Evolutionary conservation across 2,329 filamentous ascomycete genomes (phyloP).

Genomic region (Hymenoscyphus linearis): DNA sequence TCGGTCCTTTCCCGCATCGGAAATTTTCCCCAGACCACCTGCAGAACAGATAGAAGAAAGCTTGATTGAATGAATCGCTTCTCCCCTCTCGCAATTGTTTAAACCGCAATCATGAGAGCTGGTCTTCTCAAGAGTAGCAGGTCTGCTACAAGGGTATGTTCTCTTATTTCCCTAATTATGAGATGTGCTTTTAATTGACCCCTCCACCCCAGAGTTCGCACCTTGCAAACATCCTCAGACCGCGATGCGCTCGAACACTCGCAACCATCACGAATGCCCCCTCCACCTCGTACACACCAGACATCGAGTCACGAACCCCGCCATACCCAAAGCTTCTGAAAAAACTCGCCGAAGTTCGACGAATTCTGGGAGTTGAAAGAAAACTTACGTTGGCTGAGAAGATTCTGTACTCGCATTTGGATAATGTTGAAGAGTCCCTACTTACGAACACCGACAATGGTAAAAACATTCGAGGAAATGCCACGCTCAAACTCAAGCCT

Average conservation of each 20-base stretch:
- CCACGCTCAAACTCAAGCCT: conserved; percentile 94
- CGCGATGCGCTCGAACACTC: conserved; percentile 23
- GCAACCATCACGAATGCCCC: conserved; percentile 25
- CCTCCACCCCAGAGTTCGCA: conserved; percentile 16
- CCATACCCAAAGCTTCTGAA: conserved; percentile 78
- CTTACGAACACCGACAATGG: conserved; percentile 80
- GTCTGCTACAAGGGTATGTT: conserved; percentile 28
- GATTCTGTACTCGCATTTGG: conserved; percentile 94
- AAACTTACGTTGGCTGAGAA: conserved; percentile 88
- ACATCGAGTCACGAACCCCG: conserved; percentile 42
- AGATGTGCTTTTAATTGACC: conserved; percentile 18
- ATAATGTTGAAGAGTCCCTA: conserved; percentile 83
- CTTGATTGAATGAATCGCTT: too few species aligned
- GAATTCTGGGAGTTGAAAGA: conserved; percentile 59
- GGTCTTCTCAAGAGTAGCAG: conserved; percentile 30
- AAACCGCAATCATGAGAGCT: conserved; percentile 25
- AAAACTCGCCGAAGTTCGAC: conserved; percentile 69
- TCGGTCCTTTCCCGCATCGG: background rate
- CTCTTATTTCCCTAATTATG: background rate
- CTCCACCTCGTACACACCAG: conserved; percentile 21
- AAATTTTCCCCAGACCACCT: background rate
- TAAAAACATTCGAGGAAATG: conserved; percentile 74
- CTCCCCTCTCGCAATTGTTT: conserved; percentile 4
- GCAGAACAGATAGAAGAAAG: background rate
- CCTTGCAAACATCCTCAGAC: conserved; percentile 13